phyloP scores from a whole-genome alignment of 1,284 basidiomycete genomes.

The Gomphus bonarii region DNA sequence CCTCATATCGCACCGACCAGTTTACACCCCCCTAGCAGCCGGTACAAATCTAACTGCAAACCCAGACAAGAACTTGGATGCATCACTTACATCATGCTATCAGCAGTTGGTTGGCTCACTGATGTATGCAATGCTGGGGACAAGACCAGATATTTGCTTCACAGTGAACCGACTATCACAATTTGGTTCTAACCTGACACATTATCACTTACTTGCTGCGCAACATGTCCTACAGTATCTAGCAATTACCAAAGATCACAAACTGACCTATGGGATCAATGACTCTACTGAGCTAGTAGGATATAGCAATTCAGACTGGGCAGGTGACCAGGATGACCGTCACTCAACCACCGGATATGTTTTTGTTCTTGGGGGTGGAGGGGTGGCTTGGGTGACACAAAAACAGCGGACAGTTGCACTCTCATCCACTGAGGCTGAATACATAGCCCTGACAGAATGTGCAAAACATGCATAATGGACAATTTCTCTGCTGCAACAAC shows the following conservation, averaged over 20 bases:
- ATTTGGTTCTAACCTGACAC: too few relatives aligned
- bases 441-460: constrained; percentile 21
- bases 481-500: constrained; percentile 16
- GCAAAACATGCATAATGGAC: constrained; percentile 20
- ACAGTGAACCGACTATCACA: too few relatives aligned
- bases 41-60: background rate
- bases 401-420: constrained; percentile 20
- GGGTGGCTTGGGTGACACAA: background rate
- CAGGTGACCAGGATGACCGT: too few relatives aligned
- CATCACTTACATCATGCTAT: background rate
- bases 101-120: background rate
- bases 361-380: too few relatives aligned
- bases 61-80: background rate
- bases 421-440: constrained; percentile 26
- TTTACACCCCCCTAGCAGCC: background rate
- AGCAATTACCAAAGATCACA: too few relatives aligned
- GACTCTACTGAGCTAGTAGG: too few relatives aligned
- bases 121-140: too few relatives aligned
- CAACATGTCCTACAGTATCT: too few relatives aligned
- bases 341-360: too few relatives aligned
- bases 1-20: background rate
- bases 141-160: background rate
- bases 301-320: too few relatives aligned
- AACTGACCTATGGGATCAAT: too few relatives aligned
- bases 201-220: too few relatives aligned